Percentiles rank a stretch among this genome's conserved stretches.
phyloP scores from a whole-genome alignment of 2,329 filamentous ascomycete species.

The Thielaviopsis ethacetica region DNA sequence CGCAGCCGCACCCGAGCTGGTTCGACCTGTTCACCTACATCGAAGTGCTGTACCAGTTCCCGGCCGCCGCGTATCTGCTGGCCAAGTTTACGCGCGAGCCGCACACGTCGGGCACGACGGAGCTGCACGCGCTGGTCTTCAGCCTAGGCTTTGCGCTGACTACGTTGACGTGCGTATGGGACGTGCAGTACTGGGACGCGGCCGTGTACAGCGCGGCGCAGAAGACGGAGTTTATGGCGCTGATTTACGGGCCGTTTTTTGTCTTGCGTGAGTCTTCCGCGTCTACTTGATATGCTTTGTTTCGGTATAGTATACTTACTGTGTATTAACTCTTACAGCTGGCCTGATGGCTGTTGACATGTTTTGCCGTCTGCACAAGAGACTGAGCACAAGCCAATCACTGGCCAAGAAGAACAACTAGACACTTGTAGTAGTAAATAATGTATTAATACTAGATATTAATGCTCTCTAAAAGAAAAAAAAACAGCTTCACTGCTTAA shows the following conservation, averaged over 20 bases:
- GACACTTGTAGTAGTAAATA: not conserved
- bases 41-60: constrained; percentile 34
- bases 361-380: constrained; percentile 32
- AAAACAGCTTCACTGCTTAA: not conserved
- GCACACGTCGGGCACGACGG: constrained; percentile 20
- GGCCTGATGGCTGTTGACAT: constrained; percentile 35
- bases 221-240: constrained; percentile 30
- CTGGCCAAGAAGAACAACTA: constrained; percentile 8
- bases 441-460: not conserved
- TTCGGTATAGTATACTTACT: no score
- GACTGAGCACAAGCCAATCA: constrained; percentile 20
- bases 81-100: constrained; percentile 20
- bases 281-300: not conserved
- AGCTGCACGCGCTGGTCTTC: constrained; percentile 36
- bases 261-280: constrained; percentile 30
- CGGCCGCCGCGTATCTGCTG: constrained; percentile 32
- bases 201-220: constrained; percentile 26
- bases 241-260: constrained; percentile 35
- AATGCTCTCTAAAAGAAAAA: not conserved
- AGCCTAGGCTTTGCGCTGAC: constrained; percentile 35
- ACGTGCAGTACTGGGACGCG: constrained; percentile 32
- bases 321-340: constrained; percentile 21
- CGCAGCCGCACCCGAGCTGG: constrained; percentile 27
- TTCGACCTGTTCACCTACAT: constrained; percentile 33
- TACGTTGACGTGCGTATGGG: constrained; percentile 33